Base-by-base conservation (phyloP, 257 asterid species). In the Nicotiana paniculata region DNA sequence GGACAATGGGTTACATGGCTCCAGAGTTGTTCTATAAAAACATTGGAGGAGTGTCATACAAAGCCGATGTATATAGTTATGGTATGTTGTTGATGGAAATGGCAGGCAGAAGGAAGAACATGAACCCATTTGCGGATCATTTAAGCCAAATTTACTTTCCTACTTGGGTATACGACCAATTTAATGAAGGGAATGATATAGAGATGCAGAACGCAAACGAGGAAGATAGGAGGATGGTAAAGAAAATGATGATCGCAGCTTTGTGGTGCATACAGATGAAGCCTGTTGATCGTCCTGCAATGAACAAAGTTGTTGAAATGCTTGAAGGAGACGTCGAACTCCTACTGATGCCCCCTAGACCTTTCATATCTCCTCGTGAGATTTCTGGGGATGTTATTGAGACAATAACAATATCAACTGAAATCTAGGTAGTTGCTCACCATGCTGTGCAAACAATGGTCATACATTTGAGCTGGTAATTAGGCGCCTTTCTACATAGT, bases 51-150 rank as follows among this genome's bases (percentile, higher is more conserved):
- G 67, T 88, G 8, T 82, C 91, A 1, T 61, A 81, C 61, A 91
- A 86, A 51, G 91, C 89, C 32, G 92, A 90, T 65, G 91, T 90
- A 8, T 89, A 91, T 67, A 89, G 91, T 64, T 91, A 83, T 15
- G 96, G 96, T 3, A 91, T 89, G 92, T 4, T 90, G 90, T 72
- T 89, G 81, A 81, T 89, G 86, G 91, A 91, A 84, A 86, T 89
- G 90, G 90, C 82, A 2, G 82, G 86, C 57, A 86, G 83, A 82
- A 70, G 87, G 67, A 75, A 82, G 77, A 83, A 80, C 32, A 30
- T 84, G 84, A 86, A 81, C 69, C 85, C 85, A 39, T 55, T 82
- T 28, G 84, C 77, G 3, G 80, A 90, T 1, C 62, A 57, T 12
- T 30, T 37, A 4, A 81, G 90, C 61, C 75, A 82, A 21, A 82